Conservation (phyloP, 1,139 yeast genomes). For the Pneumocystis jirovecii region DNA sequence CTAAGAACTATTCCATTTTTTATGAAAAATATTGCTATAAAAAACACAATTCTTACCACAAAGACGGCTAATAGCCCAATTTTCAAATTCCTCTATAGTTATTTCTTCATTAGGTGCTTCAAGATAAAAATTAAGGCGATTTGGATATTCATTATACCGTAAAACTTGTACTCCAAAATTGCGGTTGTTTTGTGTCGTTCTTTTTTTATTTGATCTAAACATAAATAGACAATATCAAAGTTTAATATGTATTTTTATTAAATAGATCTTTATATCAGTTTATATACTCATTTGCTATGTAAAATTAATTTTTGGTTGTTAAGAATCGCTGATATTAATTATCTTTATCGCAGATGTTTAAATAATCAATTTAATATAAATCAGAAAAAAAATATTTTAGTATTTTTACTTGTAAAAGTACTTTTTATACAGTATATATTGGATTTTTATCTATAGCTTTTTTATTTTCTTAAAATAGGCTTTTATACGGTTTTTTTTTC, state of each 20-base stretch:
- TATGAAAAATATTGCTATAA: not conserved
- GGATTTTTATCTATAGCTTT: no score
- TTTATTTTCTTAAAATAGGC: no score
- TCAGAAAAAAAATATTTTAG: no score
- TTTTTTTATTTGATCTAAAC: not conserved
- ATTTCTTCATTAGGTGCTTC: slow-evolving; percentile 70
- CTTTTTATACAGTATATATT: no score
- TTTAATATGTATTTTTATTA: not conserved
- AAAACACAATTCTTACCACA: slow-evolving; percentile 22
- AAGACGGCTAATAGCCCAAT: slow-evolving; percentile 88
- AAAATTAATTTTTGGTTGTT: not conserved
- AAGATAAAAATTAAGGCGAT: slow-evolving; percentile 51
- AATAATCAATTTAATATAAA: no score
- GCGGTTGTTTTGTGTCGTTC: slow-evolving; percentile 3
- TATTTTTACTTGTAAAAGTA: no score
- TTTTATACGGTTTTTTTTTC: no score
- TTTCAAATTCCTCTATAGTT: slow-evolving; percentile 80
- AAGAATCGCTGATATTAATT: no score
- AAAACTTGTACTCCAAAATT: slow-evolving; percentile 36
- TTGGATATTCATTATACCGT: slow-evolving; percentile 29
- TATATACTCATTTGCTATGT: not conserved
- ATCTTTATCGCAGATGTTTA: no score
- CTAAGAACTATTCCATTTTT: slow-evolving; percentile 36
- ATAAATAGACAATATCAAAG: not conserved
- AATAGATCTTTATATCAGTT: not conserved